Base-by-base conservation (phyloP, 1,284 basidiomycete species). In the Tylopilus sp. region DNA sequence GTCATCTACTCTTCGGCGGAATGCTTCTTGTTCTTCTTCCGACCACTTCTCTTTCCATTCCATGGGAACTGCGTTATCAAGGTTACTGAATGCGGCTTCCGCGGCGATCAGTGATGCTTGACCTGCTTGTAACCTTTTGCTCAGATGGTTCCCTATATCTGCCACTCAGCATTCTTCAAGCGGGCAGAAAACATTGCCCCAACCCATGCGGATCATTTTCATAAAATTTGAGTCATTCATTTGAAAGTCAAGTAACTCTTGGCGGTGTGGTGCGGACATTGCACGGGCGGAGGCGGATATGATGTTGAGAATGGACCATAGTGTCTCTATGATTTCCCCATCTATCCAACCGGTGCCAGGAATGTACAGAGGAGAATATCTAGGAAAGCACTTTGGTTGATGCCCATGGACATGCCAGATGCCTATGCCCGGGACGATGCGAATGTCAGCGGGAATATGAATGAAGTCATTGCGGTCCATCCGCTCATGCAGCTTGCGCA, bases 321-420 rank as follows among this genome's bases (percentile, higher is more conserved):
- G 38, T 3, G 56, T 57, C 19, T 57, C 19, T 10, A 57, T 57
- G 26, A 57, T 57, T 32, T 57, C 56, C 5, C 56, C 41, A 57
- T 57, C 56, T 5, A 62, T 22, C 55, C 61, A 56, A 0, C 49
- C 36, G 8, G 26, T 3, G 13, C 41, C 19, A 1, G 38, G 39
- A 41, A 57, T 57, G 22, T 36, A 58, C 4, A 36, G 13, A 3
- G 49, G 26, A 3, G 47, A n/a, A 56, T 61, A 52, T 15, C 36
- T 6, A 5, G 53, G 12, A 16, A 32, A 61, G 33, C 53, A 61
- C 38, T 61, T 18, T 1, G 53, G 32, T 13, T 29, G 53, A 61
- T 55, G 53, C 2, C 60, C 60, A n/a, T 61, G 60, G 2, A 61
- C 24, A 39, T 61, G 60, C 33, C 53, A 61, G 8, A 61, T 56